phyloP scores from a whole-genome alignment of 2,329 filamentous ascomycete species.

The Xylariaceae sp. region DNA sequence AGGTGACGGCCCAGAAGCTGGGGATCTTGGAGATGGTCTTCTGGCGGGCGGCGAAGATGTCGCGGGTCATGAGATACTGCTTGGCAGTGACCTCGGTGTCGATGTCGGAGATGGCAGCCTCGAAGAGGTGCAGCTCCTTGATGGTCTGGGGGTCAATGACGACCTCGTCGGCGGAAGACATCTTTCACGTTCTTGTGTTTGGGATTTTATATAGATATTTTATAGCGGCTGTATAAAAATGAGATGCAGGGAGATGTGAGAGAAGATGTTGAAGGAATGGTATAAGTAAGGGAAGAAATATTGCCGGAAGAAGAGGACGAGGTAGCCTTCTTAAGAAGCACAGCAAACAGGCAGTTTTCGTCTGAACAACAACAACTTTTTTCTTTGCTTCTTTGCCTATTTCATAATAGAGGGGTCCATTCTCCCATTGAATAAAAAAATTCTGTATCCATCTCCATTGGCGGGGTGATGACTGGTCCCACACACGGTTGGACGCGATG shows the following conservation, averaged over 20 bases:
- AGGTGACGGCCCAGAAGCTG: constrained; percentile 68
- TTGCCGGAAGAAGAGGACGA: neutral
- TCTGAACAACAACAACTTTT: constrained; percentile 14
- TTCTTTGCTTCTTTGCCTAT: constrained; percentile 6
- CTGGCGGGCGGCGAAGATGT: constrained; percentile 56
- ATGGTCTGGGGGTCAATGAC: constrained; percentile 31
- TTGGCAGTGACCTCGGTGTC: constrained; percentile 33
- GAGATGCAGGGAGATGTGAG: neutral
- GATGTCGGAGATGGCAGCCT: constrained; percentile 31
- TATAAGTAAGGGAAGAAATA: constrained; percentile 1
- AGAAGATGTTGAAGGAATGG: constrained; percentile 1
- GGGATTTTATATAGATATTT: no score
- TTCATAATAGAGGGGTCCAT: constrained; percentile 15
- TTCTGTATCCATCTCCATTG: constrained; percentile 12
- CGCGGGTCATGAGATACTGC: constrained; percentile 31
- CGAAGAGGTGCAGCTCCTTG: constrained; percentile 34
- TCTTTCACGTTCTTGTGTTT: constrained; percentile 8
- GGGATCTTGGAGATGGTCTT: constrained; percentile 56
- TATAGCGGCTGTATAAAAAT: no score
- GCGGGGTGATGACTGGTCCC: constrained; percentile 14
- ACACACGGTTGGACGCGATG: constrained; percentile 9
- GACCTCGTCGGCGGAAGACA: constrained; percentile 27
- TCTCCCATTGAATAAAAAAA: constrained; percentile 9
- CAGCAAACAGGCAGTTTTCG: constrained; percentile 5
- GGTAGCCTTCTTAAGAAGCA: constrained; percentile 11